Evolutionary conservation across 164 flowering plant species (phyloP).

Genomic region (Piper longum): DNA sequence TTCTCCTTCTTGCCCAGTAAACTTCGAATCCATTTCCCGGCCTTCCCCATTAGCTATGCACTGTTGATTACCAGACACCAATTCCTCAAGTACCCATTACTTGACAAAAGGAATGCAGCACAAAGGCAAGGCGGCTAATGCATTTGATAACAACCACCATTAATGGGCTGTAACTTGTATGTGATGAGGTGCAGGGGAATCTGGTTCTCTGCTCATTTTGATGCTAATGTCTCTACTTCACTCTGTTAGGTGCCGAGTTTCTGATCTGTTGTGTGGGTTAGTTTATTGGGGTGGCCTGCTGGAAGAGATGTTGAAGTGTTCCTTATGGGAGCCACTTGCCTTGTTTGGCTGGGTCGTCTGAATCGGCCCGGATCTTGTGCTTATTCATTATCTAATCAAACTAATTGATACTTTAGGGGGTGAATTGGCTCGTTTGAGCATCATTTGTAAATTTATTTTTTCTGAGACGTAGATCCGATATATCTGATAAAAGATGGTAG

Average conservation of each 20-base stretch:
- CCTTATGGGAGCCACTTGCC: neutral
- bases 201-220: neutral
- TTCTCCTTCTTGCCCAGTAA: slow-evolving; percentile 25
- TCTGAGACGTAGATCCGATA: no score
- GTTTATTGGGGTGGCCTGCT: slow-evolving; percentile 27
- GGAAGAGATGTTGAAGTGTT: neutral
- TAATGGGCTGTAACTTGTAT: neutral
- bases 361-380: neutral
- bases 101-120: neutral
- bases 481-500: no score
- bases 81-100: slow-evolving; percentile 1
- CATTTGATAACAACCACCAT: neutral
- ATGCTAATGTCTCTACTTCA: neutral
- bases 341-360: neutral
- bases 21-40: slow-evolving; percentile 55
- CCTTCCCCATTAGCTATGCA: slow-evolving; percentile 39
- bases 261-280: slow-evolving; percentile 10
- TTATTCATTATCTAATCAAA: no score
- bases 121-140: neutral
- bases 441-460: no score
- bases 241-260: neutral
- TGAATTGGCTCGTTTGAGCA: no score
- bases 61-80: neutral
- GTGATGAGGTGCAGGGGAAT: neutral
- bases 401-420: no score